Conservation (phyloP, 2,329 filamentous ascomycete genomes). For the Xylaria digitata region DNA sequence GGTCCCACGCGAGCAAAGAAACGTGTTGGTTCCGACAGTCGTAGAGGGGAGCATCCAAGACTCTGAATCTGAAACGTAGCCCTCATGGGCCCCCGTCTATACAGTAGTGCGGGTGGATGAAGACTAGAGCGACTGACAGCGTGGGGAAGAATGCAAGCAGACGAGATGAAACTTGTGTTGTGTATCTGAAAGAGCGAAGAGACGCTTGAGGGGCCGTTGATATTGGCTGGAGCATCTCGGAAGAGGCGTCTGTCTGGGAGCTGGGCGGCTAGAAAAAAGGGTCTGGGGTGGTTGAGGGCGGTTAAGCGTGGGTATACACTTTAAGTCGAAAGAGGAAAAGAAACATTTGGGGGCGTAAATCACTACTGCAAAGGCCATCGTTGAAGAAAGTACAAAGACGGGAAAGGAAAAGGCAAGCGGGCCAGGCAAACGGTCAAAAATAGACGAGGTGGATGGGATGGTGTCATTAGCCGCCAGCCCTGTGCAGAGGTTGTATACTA, state of each 20-base stretch:
- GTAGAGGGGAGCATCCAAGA: constrained; percentile 50
- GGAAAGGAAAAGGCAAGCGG: constrained; percentile 25
- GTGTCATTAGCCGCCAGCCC: constrained; percentile 54
- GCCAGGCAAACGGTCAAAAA: constrained; percentile 47
- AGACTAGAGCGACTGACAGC: constrained; percentile 47
- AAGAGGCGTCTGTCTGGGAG: constrained; percentile 62
- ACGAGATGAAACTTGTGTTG: constrained; percentile 63
- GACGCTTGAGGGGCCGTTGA: constrained; percentile 56
- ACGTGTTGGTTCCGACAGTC: constrained; percentile 58
- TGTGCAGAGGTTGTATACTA: constrained; percentile 40
- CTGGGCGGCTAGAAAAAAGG: constrained; percentile 57
- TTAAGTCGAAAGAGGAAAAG: constrained; percentile 21
- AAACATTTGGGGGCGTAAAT: constrained; percentile 40
- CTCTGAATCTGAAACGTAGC: constrained; percentile 52
- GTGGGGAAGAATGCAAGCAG: constrained; percentile 50
- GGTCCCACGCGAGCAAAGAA: constrained; percentile 50
- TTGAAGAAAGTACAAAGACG: constrained; percentile 37
- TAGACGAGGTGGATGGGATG: constrained; percentile 43
- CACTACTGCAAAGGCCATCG: not conserved
- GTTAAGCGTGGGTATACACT: constrained; percentile 31
- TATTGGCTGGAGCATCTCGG: constrained; percentile 61
- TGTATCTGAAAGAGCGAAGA: constrained; percentile 62
- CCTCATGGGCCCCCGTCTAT: constrained; percentile 40
- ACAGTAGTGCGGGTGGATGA: constrained; percentile 32
- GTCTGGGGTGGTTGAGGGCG: constrained; percentile 38